Percentiles rank a stretch among this genome's conserved stretches.
Evolutionary conservation across 495 filamentous ascomycete genomes (phyloP).

Genomic region (Talaromyces ruber): DNA sequence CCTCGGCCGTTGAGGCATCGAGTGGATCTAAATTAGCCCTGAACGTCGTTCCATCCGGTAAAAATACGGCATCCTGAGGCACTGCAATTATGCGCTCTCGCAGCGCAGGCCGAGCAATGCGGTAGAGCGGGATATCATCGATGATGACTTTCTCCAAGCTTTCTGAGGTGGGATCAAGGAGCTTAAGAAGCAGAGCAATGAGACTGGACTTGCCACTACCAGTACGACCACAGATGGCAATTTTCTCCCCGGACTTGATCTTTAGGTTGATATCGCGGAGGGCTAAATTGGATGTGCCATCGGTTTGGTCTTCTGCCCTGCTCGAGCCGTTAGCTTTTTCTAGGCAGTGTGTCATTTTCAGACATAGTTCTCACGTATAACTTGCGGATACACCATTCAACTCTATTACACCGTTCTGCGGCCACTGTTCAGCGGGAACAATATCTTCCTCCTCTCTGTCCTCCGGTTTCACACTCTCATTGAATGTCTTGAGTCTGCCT

Average conservation of each 20-base stretch:
- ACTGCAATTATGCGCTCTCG: constrained; percentile 30
- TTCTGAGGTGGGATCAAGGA: constrained; percentile 18
- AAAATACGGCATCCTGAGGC: constrained; percentile 32
- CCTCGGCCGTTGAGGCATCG: constrained; percentile 59
- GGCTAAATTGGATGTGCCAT: not conserved
- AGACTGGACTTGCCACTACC: constrained; percentile 24
- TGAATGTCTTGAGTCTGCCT: constrained; percentile 47
- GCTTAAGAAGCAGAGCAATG: constrained; percentile 14
- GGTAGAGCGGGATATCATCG: constrained; percentile 25
- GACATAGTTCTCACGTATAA: constrained; percentile 38
- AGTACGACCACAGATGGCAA: constrained; percentile 41
- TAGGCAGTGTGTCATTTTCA: constrained; percentile 22
- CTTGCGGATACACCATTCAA: constrained; percentile 23
- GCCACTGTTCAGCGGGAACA: constrained; percentile 37
- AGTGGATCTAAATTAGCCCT: constrained; percentile 75
- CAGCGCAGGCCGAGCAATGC: constrained; percentile 18
- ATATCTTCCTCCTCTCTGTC: constrained; percentile 30
- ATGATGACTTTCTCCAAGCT: constrained; percentile 8
- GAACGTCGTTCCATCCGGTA: constrained; percentile 19
- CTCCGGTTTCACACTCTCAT: constrained; percentile 38
- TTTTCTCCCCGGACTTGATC: constrained; percentile 44
- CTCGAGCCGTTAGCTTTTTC: constrained; percentile 25
- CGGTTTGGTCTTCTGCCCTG: not conserved
- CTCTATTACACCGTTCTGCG: constrained; percentile 16
- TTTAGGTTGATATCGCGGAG: constrained; percentile 6